Evolutionary conservation across 1,284 basidiomycete species (phyloP), one percentile per base, ranked within the genome.

Genomic region (Termitomyces sp.): DNA sequence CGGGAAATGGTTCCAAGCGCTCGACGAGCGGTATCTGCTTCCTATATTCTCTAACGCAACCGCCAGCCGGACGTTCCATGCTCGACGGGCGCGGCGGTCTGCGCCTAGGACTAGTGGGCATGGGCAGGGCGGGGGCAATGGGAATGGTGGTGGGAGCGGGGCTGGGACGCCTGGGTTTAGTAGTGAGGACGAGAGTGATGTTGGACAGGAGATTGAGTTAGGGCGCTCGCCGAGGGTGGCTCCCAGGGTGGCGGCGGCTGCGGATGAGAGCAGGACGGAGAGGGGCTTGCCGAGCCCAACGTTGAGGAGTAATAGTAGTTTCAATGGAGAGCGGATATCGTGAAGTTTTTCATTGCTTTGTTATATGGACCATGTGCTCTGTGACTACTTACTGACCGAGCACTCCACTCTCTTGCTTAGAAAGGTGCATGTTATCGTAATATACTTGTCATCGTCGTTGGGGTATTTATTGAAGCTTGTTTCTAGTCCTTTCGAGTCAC

Each of bases 41-140:
- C 97, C 96, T 13, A 75, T 98, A 40, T 99, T 99, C 74, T 94
- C 91, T 55, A 98, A 98, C 68, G 90, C 90, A 8, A 94, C 93
- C 0, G 92, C 93, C 12, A 92, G 90, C 57, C 78, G 92, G 60
- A 86, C 89, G 53, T 93, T 93, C 77, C 86, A 94, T 61, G 90
- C 90, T 0, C 83, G 88, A 40, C 80, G 84, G 56, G 86, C 86
- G 2, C 76, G 83, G 39, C 73, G 84, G 53, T 73, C 68, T 9
- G 67, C 68, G 6, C 68, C 72, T 10, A n/a, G 33, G 34, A n/a
- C 15, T 5, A 69, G 65, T 9, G 58, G 52, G 17, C 62, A 49
- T 12, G 61, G 50, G 36, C 54, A 53, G 19, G 53, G 58, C 5
- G 59, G 45, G 31, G 28, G 64, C 51, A 73, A 73, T 54, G 60